These are phyloP conservation scores for Epichloe hybrida DNA, from an alignment of 2,329 filamentous ascomycete species.

Conservation along the genomic window DNA sequence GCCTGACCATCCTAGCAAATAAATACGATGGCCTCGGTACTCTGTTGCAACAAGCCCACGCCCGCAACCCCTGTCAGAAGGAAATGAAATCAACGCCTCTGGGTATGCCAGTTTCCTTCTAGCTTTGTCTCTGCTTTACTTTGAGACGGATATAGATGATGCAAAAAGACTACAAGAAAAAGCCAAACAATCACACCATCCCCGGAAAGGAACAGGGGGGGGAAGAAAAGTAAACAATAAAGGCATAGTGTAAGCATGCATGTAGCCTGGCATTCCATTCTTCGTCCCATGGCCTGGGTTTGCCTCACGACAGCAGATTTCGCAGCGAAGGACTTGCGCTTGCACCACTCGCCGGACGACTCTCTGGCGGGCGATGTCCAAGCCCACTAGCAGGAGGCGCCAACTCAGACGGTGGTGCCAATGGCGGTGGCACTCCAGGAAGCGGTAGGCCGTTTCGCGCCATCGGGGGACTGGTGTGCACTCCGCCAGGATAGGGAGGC, in stretches of 20 bases:
- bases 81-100: conserved; percentile 2
- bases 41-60: background rate
- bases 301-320: conserved; percentile 50
- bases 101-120: background rate
- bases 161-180: background rate
- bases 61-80: background rate
- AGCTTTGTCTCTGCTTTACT: background rate
- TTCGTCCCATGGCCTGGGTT: background rate
- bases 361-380: conserved; percentile 23
- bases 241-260: background rate
- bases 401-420: conserved; percentile 12
- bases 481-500: conserved; percentile 26
- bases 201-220: background rate
- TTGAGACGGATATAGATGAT: background rate
- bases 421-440: conserved; percentile 9
- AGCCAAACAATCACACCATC: background rate
- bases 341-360: conserved; percentile 45
- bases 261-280: background rate
- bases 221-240: background rate
- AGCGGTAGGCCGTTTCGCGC: conserved; percentile 24
- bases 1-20: background rate
- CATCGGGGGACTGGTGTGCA: conserved; percentile 32
- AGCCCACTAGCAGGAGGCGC: conserved; percentile 13
- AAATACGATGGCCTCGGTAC: background rate
- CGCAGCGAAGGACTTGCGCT: conserved; percentile 65